These are phyloP conservation scores for Candida bentonensis DNA, from an alignment of 805 yeast species.

Conservation along the genomic window DNA sequence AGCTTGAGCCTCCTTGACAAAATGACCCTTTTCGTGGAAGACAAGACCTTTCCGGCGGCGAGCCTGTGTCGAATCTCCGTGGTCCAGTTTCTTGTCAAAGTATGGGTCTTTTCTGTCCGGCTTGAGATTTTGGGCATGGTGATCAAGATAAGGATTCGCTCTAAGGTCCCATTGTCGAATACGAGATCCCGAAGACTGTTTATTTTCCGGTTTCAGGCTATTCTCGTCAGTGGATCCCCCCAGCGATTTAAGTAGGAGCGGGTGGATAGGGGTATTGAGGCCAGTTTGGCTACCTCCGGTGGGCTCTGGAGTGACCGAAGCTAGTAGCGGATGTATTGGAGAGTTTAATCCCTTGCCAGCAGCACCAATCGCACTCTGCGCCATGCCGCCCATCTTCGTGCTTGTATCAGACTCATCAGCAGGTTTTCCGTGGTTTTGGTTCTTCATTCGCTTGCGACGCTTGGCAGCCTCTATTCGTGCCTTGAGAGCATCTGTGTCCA, in stretches of 20 bases:
- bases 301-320: neutral
- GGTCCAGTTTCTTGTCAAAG: neutral
- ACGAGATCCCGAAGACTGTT: too few relatives aligned
- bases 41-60: neutral
- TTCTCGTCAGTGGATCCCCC: neutral
- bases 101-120: neutral
- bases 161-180: neutral
- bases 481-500: neutral
- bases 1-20: neutral
- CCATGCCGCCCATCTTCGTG: too few relatives aligned
- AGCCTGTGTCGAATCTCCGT: neutral
- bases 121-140: neutral
- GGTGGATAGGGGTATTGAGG: neutral
- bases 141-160: neutral
- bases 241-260: neutral
- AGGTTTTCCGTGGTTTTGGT: neutral
- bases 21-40: neutral
- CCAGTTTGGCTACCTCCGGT: too few relatives aligned
- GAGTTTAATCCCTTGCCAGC: neutral
- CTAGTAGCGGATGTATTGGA: neutral
- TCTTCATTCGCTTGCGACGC: neutral
- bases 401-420: too few relatives aligned
- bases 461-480: neutral
- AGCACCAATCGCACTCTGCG: neutral
- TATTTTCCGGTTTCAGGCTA: neutral